Evolutionary conservation across 164 flowering plant genomes (phyloP).

Genomic region (Liquidambar formosana): DNA sequence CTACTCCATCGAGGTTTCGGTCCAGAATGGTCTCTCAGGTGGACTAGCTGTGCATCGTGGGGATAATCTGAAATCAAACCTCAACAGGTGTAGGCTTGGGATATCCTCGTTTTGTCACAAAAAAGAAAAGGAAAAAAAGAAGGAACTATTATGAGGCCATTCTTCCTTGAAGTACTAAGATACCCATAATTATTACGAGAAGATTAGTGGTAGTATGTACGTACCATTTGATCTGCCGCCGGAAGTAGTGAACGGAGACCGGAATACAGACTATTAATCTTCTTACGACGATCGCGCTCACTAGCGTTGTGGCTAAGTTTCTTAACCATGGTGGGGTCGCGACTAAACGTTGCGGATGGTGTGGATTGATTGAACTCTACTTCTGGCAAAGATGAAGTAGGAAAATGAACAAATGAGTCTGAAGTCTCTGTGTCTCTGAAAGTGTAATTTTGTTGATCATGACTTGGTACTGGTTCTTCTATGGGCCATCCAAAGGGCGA

Average conservation of each 20-base stretch:
- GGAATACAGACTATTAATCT: slow-evolving; percentile 15
- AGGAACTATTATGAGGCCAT: too few species aligned
- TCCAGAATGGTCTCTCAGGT: too few species aligned
- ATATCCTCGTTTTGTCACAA: too few species aligned
- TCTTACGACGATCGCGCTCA: slow-evolving; percentile 20
- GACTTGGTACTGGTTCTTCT: slow-evolving; percentile 14
- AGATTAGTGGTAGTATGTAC: neutral
- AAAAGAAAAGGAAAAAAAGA: too few species aligned
- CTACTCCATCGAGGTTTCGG: too few species aligned
- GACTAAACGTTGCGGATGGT: neutral
- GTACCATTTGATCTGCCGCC: slow-evolving; percentile 12
- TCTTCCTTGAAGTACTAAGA: too few species aligned
- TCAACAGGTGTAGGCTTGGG: too few species aligned
- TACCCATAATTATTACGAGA: too few species aligned
- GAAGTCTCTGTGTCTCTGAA: neutral
- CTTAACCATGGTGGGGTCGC: slow-evolving; percentile 8
- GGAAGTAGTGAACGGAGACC: slow-evolving; percentile 22
- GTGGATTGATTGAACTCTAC: neutral
- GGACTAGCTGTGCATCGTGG: too few species aligned
- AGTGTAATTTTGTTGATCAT: neutral
- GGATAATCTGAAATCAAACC: too few species aligned
- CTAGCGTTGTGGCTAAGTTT: slow-evolving; percentile 21
- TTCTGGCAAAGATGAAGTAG: neutral
- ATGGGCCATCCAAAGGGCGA: slow-evolving; percentile 24
- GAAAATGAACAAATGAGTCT: slow-evolving; percentile 8